These are phyloP conservation scores for Microstegium vimineum DNA, from an alignment of 176 grass and related monocot genomes.

Conservation along the genomic window DNA sequence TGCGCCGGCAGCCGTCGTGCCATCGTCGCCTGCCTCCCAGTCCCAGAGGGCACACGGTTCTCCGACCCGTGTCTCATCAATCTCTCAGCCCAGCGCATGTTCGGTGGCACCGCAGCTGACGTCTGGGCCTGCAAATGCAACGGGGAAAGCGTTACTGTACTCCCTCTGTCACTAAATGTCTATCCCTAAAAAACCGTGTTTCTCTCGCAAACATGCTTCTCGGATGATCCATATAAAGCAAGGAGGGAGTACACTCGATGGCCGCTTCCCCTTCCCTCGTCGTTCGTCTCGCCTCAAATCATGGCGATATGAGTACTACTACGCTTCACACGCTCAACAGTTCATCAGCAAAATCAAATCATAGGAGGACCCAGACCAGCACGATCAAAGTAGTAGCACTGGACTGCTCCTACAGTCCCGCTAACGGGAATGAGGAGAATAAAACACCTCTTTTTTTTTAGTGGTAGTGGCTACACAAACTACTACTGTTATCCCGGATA, in stretches of 20 bases:
- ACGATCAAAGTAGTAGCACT: background rate
- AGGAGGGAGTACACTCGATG: too few species aligned
- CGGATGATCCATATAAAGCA: too few species aligned
- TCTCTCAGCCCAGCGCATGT: background rate
- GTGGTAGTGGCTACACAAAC: background rate
- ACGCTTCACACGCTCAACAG: conserved; percentile 7
- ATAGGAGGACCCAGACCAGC: background rate
- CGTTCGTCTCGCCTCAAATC: background rate
- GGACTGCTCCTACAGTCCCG: background rate
- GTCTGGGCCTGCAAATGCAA: background rate
- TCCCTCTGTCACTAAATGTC: too few species aligned
- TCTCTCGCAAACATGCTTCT: too few species aligned
- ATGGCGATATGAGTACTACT: background rate
- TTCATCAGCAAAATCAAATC: background rate
- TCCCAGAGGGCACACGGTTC: background rate
- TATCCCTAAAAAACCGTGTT: too few species aligned
- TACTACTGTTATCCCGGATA: background rate
- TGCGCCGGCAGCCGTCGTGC: background rate
- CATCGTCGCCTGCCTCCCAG: background rate
- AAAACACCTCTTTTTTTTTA: background rate
- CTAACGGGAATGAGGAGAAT: background rate
- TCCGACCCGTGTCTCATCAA: too few species aligned
- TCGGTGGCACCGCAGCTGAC: background rate
- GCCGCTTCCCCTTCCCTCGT: background rate
- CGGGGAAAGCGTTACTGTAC: too few species aligned